These are phyloP conservation scores for Yamadazyma membranifaciens DNA, from an alignment of 1,139 yeast genomes.

Conservation along the genomic window DNA sequence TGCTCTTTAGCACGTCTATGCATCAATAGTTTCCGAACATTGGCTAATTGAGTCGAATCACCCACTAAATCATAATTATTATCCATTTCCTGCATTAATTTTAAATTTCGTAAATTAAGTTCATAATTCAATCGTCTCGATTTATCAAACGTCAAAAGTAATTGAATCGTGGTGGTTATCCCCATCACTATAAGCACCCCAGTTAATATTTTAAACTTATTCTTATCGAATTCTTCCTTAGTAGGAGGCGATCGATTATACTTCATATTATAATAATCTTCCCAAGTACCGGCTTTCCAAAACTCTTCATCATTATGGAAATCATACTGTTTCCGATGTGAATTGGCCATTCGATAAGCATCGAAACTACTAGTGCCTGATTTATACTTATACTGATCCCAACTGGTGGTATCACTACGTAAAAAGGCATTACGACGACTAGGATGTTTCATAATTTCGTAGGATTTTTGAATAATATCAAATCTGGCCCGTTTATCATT, in stretches of 20 bases:
- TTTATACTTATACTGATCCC: slow-evolving; percentile 27
- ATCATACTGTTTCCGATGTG: slow-evolving; percentile 32
- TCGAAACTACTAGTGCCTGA: slow-evolving; percentile 38
- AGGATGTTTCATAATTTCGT: slow-evolving; percentile 65
- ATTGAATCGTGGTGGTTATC: slow-evolving; percentile 43
- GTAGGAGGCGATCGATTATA: slow-evolving; percentile 40
- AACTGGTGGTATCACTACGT: slow-evolving; percentile 24
- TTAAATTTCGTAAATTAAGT: slow-evolving; percentile 38
- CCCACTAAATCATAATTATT: slow-evolving; percentile 56
- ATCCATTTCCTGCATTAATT: slow-evolving; percentile 45
- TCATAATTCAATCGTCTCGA: slow-evolving; percentile 31
- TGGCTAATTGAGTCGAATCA: slow-evolving; percentile 29
- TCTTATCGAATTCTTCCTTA: slow-evolving; percentile 41
- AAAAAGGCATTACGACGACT: slow-evolving; percentile 34
- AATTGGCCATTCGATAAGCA: slow-evolving; percentile 41
- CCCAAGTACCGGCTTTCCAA: slow-evolving; percentile 75
- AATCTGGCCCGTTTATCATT: slow-evolving; percentile 58
- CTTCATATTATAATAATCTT: slow-evolving; percentile 53
- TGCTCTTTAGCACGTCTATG: slow-evolving; percentile 46
- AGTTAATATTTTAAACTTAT: slow-evolving; percentile 44
- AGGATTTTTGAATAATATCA: slow-evolving; percentile 70
- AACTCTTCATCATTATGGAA: slow-evolving; percentile 45
- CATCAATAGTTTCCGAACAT: slow-evolving; percentile 60
- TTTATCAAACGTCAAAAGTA: slow-evolving; percentile 41
- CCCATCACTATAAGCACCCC: slow-evolving; percentile 42